phyloP scores from a whole-genome alignment of 2,329 filamentous ascomycete species.

The Aspergillus viridinutans region DNA sequence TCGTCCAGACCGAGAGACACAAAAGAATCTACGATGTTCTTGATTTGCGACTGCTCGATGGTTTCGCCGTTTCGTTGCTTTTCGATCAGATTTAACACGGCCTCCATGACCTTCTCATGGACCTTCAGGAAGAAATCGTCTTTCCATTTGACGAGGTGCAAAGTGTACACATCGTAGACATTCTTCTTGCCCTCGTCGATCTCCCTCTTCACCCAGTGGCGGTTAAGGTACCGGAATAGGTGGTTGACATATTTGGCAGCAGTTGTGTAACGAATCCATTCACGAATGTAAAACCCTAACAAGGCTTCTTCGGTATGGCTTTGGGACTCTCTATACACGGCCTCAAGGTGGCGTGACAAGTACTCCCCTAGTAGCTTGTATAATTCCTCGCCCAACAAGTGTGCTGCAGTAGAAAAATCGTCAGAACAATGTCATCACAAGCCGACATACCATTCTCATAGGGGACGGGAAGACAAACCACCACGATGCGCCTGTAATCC shows the following conservation, averaged over 20 bases:
- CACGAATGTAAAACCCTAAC: constrained; percentile 86
- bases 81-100: constrained; percentile 90
- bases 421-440: constrained; percentile 8
- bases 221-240: constrained; percentile 90
- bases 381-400: constrained; percentile 90
- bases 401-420: constrained; percentile 54
- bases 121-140: constrained; percentile 83
- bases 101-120: constrained; percentile 85
- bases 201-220: constrained; percentile 98
- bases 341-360: constrained; percentile 70
- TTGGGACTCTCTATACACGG: constrained; percentile 67
- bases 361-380: constrained; percentile 90
- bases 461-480: constrained; percentile 48
- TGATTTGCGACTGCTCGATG: constrained; percentile 95
- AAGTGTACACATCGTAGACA: constrained; percentile 95
- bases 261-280: constrained; percentile 94
- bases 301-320: constrained; percentile 85
- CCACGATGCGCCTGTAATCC: constrained; percentile 62
- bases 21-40: constrained; percentile 93
- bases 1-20: constrained; percentile 93
- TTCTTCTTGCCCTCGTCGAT: constrained; percentile 99
- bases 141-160: constrained; percentile 95
- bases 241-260: constrained; percentile 98
- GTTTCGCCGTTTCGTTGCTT: constrained; percentile 97
- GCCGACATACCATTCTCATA: neutral